phyloP scores from a whole-genome alignment of 306 rosid genomes.

The Ormosia emarginata region DNA sequence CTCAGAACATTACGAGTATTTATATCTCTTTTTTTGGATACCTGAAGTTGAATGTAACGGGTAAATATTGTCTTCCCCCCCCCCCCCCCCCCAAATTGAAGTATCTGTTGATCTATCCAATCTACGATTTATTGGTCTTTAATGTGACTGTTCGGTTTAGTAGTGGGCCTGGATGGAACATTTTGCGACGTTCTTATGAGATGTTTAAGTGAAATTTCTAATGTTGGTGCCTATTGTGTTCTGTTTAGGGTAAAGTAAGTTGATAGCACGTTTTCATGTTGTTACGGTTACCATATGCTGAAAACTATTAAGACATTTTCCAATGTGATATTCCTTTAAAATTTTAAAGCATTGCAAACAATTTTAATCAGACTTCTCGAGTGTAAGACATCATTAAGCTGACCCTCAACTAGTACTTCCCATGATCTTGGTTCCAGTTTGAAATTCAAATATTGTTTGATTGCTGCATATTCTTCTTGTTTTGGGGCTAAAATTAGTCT shows the following conservation, averaged over 20 bases:
- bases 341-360: not conserved
- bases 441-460: not conserved
- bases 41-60: not conserved
- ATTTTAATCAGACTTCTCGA: not conserved
- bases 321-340: not conserved
- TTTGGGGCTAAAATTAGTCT: conserved; percentile 7
- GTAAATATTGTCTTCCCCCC: not conserved
- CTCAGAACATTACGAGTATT: not conserved
- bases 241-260: not conserved
- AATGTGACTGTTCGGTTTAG: not conserved
- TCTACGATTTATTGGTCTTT: not conserved
- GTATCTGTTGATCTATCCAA: not conserved
- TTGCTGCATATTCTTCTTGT: not conserved
- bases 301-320: not conserved
- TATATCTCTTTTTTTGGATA: not conserved
- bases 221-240: not conserved
- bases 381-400: not conserved
- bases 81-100: not conserved
- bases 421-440: not conserved
- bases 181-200: not conserved
- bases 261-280: not conserved
- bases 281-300: not conserved
- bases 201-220: not conserved
- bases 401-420: not conserved
- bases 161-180: not conserved